Base-by-base conservation (phyloP, 2,329 filamentous ascomycete genomes). In the Colletotrichum magnum region DNA sequence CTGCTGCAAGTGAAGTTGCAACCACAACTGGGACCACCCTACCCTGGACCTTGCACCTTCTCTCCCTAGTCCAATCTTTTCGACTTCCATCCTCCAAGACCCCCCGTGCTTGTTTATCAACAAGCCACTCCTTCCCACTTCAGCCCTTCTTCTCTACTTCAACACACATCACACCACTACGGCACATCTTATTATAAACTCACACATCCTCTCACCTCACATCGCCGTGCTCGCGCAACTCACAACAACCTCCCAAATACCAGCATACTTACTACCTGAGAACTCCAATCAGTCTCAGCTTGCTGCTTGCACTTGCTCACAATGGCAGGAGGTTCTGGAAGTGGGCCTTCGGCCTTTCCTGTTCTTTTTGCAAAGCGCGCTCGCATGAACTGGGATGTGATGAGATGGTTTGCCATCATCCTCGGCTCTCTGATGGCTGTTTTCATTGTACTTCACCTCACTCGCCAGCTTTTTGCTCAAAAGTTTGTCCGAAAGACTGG, bases 321-420 rank as follows among this genome's bases (percentile, higher is more conserved):
- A n/a, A 69, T 69, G 67, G 67, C 45, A 7, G 58, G 68, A 32
- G 47, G 58, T 58, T 24, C 58, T 51, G 67, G 32, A 12, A 53
- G 68, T 32, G 47, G 58, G 50, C 32, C 58, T 41, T 53, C 52
- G 28, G 59, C 61, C 41, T 50, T 54, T 54, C 58, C 51, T 5
- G 12, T 39, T 53, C 43, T 66, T 4, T 74, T 71, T 39, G 73
- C 69, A 9, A 59, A 58, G 56, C 59, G 73, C 15, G 53, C 39
- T 6, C 60, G 47, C 24, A 71, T 76, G 58, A 78, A 79, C 53
- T 67, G 73, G 36, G 69, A 77, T 51, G 71, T 73, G 9, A 73
- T 76, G 64, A 53, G 48, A 4, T 69, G 73, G 53, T 79, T 73
- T 56, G 70, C 74, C 4, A 67, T 62, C 5, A 59, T 71, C 5